Evolutionary conservation across 352 stramenopile species (phyloP), one percentile per base, ranked within the genome.

Genomic region (Globisporangium cylindrosporum): DNA sequence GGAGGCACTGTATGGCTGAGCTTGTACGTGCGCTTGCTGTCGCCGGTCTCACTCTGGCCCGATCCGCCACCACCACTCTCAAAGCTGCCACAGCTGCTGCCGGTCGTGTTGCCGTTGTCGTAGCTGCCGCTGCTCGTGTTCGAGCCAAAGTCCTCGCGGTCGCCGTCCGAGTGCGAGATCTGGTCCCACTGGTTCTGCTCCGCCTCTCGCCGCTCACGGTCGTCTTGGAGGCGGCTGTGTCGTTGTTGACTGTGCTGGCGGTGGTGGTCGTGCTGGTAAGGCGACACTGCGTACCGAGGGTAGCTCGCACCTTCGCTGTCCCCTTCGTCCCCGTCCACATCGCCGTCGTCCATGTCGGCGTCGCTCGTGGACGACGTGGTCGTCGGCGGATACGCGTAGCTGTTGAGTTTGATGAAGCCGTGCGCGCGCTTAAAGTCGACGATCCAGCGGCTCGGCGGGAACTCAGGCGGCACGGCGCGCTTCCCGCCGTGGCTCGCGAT

Each of bases 1-100:
- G 76, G 61, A n/a, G 80, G 72, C 22, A 89, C 80, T 9, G 80
- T 89, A 62, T 86, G 77, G 54, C 80, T 89, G 20, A 79, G 71
- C 55, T 76, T 77, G 59, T 89, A 89, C 29, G 58, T 59, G 34
- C 78, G 74, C 54, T 86, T 80, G 67, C 9, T 48, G 67, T 38
- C 43, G 38, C 22, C 48, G 24, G 49, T 59, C 34, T 48, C 34
- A 38, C n/a, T 71, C 41, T 51, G 36, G 58, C 27, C 27, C 27
- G 27, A 32, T 32, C 55, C 62, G 57, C 57, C 64, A n/a, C 63
- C 67, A 43, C 59, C 36, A 32, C 27, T 69, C 54, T 69, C 65
- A 41, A 65, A 75, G 60, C 66, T 70, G 34, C 66, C 55, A 41
- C 62, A 63, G 54, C 66, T 73, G 65, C 66, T 75, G 61, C 61